Conservation (phyloP, 129 eudicot genomes). For the Ambrosia trifida region DNA sequence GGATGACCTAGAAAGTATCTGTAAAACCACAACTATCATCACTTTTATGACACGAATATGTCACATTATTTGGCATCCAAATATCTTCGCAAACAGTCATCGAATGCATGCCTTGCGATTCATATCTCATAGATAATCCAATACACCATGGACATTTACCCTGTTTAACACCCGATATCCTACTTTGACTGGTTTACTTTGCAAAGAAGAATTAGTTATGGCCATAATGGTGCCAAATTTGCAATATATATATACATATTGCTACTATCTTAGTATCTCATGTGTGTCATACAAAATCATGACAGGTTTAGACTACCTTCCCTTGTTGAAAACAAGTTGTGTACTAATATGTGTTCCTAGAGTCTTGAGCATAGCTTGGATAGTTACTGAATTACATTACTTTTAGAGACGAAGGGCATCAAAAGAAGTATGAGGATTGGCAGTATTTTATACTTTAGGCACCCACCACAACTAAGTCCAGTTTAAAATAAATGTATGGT, state of each 20-base stretch:
- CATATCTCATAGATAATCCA: slow-evolving; percentile 2
- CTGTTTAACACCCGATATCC: background rate
- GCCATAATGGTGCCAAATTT: background rate
- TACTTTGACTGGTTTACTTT: slow-evolving; percentile 2
- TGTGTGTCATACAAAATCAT: background rate
- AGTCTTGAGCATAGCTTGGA: background rate
- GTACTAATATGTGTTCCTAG: no score
- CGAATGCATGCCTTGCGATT: background rate
- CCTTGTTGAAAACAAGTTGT: slow-evolving; percentile 1
- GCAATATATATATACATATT: slow-evolving; percentile 8
- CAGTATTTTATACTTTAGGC: background rate
- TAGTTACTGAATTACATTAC: background rate
- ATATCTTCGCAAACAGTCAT: slow-evolving; percentile 6
- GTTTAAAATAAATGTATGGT: background rate
- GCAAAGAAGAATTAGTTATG: background rate
- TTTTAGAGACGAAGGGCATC: background rate
- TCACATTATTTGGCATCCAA: slow-evolving; percentile 8
- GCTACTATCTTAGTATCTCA: background rate
- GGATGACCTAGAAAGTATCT: slow-evolving; percentile 7
- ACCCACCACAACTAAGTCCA: background rate
- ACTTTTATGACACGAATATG: background rate
- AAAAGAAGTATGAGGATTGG: background rate
- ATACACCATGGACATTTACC: slow-evolving; percentile 2
- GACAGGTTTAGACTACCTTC: background rate
- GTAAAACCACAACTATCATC: background rate